phyloP scores from a whole-genome alignment of 2,329 filamentous ascomycete species.

The Paracamarosporium sp. region DNA sequence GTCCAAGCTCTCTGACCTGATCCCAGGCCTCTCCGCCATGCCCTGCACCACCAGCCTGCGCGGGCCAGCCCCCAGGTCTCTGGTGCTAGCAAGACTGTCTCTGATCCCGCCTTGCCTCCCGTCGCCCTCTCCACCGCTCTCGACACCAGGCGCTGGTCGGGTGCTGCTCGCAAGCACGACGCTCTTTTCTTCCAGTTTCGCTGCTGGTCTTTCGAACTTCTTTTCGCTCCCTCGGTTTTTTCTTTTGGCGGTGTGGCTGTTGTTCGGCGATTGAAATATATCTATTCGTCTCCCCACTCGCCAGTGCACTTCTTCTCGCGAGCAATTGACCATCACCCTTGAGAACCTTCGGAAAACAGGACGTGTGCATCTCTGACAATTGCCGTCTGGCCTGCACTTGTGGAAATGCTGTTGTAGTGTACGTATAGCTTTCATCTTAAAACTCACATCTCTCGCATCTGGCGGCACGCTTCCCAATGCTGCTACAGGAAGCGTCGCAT shows the following conservation, averaged over 20 bases:
- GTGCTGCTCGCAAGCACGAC: constrained; percentile 33
- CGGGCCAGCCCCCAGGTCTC: constrained; percentile 24
- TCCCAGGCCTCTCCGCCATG: constrained; percentile 8
- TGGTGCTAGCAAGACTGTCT: constrained; percentile 26
- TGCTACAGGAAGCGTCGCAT: constrained; percentile 45
- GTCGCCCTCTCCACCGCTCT: constrained; percentile 19
- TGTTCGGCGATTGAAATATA: constrained; percentile 15
- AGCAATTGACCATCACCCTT: neutral
- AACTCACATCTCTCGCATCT: constrained; percentile 43
- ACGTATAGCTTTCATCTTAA: constrained; percentile 42
- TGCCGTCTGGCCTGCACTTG: constrained; percentile 30
- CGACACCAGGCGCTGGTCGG: constrained; percentile 19
- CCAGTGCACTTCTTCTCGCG: constrained; percentile 3
- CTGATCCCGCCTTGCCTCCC: constrained; percentile 25
- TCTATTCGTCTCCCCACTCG: constrained; percentile 16
- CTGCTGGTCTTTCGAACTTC: constrained; percentile 14
- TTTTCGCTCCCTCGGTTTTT: constrained; percentile 11
- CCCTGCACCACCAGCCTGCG: constrained; percentile 2
- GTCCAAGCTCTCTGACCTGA: constrained; percentile 10
- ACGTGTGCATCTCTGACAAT: constrained; percentile 24
- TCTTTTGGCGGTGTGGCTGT: constrained; percentile 4
- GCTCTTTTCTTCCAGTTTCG: constrained; percentile 25
- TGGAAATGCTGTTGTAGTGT: constrained; percentile 52
- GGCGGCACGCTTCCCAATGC: constrained; percentile 30
- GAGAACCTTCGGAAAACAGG: constrained; percentile 9